Evolutionary conservation across 2,329 filamentous ascomycete species (phyloP).

Genomic region (Teratosphaeria zuluensis): DNA sequence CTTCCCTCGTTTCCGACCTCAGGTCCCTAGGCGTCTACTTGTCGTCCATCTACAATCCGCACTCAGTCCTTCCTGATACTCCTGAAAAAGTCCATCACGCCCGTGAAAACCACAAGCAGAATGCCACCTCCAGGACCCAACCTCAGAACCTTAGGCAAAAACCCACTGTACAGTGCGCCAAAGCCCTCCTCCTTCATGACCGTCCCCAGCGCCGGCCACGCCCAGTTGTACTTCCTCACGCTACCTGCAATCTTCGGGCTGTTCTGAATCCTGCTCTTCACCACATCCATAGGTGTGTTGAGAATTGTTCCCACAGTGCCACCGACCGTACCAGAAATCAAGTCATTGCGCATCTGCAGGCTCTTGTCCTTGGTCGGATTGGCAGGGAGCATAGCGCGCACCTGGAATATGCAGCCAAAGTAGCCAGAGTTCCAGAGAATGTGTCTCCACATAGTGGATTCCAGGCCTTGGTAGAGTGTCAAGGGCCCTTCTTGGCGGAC

Average conservation of each 20-base stretch:
- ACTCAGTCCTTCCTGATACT: conserved; percentile 41
- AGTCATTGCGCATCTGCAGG: conserved; percentile 73
- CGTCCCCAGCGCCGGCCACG: conserved; percentile 74
- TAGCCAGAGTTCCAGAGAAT: conserved; percentile 90
- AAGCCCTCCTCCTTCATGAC: conserved; percentile 93
- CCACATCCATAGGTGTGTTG: conserved; percentile 94
- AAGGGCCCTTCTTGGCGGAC: conserved; percentile 73
- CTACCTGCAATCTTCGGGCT: conserved; percentile 71
- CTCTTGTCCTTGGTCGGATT: conserved; percentile 61
- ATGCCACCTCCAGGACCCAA: conserved; percentile 63
- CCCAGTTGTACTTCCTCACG: conserved; percentile 97
- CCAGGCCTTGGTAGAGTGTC: conserved; percentile 91
- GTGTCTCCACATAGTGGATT: conserved; percentile 95
- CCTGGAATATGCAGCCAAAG: conserved; percentile 98
- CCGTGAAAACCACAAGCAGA: conserved; percentile 76
- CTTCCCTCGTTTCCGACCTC: background rate
- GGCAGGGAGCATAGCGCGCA: conserved; percentile 71
- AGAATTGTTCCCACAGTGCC: conserved; percentile 84
- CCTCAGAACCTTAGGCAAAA: conserved; percentile 85
- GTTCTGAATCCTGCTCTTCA: conserved; percentile 98
- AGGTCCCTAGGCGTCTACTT: background rate
- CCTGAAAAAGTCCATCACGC: conserved; percentile 87
- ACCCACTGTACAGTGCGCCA: conserved; percentile 89
- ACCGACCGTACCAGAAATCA: conserved; percentile 77
- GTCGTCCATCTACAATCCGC: background rate